These are phyloP conservation scores for Melaleuca quinquenervia DNA, from an alignment of 345 rosid genomes.

Conservation along the genomic window DNA sequence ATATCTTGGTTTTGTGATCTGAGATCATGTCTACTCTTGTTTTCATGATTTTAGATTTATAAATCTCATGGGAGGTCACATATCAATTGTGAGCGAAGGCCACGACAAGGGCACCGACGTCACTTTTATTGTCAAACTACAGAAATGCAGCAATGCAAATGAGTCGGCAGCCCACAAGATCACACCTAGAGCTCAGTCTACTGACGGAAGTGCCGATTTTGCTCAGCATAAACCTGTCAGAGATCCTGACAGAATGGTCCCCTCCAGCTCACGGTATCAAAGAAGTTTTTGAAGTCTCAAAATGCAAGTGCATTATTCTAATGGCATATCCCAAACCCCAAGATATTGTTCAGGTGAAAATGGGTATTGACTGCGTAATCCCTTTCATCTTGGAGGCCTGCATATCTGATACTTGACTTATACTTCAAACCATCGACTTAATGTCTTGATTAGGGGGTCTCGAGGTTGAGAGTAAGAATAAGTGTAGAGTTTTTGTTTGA, in stretches of 20 bases:
- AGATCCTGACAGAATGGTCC: conserved; percentile 6
- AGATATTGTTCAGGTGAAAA: neutral
- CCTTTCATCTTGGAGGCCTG: neutral
- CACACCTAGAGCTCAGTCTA: conserved; percentile 29
- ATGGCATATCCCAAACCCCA: neutral
- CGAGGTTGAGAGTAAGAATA: neutral
- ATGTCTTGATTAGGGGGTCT: neutral
- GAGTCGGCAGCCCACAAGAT: conserved; percentile 23
- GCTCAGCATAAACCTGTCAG: conserved; percentile 9
- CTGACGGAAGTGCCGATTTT: conserved; percentile 46
- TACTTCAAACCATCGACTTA: neutral
- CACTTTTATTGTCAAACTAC: conserved; percentile 59
- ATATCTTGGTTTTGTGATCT: neutral
- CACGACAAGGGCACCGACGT: conserved; percentile 54
- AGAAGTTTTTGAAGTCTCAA: conserved; percentile 27
- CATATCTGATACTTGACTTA: neutral
- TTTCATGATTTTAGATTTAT: conserved; percentile 41
- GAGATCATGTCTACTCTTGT: neutral
- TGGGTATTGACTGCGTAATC: neutral
- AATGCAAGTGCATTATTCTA: neutral
- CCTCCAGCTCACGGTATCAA: conserved; percentile 23
- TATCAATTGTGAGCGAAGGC: conserved; percentile 91
- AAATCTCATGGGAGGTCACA: conserved; percentile 88
- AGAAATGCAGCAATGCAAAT: conserved; percentile 31
- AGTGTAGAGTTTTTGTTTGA: neutral